Base-by-base conservation (phyloP, 2,329 filamentous ascomycete genomes). In the Colletotrichum sidae region DNA sequence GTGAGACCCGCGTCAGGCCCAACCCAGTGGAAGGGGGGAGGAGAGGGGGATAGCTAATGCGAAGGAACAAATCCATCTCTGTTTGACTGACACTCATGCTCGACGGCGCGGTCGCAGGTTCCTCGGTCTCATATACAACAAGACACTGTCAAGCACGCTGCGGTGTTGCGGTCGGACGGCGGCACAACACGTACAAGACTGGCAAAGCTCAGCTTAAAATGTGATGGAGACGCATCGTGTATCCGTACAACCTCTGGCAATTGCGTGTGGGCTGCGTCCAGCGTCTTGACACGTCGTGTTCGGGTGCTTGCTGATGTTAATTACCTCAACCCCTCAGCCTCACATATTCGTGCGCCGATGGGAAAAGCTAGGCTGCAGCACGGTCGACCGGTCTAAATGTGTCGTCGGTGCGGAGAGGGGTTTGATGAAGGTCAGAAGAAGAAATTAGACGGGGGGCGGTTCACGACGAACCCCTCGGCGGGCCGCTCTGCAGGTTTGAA, bases 221-320 rank as follows among this genome's bases (percentile, higher is more conserved):
- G 34, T 54, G 55, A 51, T 46, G 44, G 44, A 45, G 54, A 25
- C 25, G 25, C 4, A 25, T 25, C 25, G 25, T 49, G 51, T 60
- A 17, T 17, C 17, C 17, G 17, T 17, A 17, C 15, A 34, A 49
- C 25, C 9, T 17, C 15, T 17, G 34, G 39, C 15, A 44, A 44
- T 54, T 35, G 42, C 60, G 49, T 44, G 54, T 65, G 52, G 51
- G 41, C 42, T 65, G 33, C 38, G 52, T 53, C 53, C 42, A 62
- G 58, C 47, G 38, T 65, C 45, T 60, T 59, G 60, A 67, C 60
- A 65, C 53, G 60, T 65, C 60, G 60, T 51, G 34, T 47, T 54
- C 54, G 59, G 53, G 52, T 62, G 46, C 25, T 33, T 65, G 64
- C 60, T 65, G 60, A 55, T 65, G 64, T 60, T 67, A 65, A 55